Evolutionary conservation across 1,284 basidiomycete genomes (phyloP), one percentile per base, ranked within the genome.

Genomic region (Erythrobasidium hasegawianum): DNA sequence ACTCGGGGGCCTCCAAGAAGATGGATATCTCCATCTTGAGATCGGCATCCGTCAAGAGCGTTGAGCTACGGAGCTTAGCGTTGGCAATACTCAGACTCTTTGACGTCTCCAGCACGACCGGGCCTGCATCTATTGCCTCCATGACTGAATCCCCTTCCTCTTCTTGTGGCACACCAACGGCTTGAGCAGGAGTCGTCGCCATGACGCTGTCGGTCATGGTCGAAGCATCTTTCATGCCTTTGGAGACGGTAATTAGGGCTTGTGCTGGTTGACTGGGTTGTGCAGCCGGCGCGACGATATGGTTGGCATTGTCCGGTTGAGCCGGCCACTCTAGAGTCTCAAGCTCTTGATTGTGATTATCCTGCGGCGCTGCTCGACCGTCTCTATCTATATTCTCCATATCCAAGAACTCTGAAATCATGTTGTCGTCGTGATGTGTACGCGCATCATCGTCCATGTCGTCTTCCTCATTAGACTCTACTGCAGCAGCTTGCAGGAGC

Each of bases 1-100:
- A 65, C 27, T 22, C 62, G n/a, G 62, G 56, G 4, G n/a, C 39
- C 29, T 65, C 62, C 18, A 65, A 26, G 47, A 58, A 65, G 13
- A 58, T 26, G 14, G 39, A 18, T 22, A 65, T 24, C 11, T 65
- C 62, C 24, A 49, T 41, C 20, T 55, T 41, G 11, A 38, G 57
- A 2, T 56, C 53, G 20, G 57, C 62, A 13, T 45, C 45, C 4
- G 55, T 39, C 10, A 65, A 18, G 16, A 65, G 45, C 11, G 26
- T 49, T 22, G 53, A 47, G 14, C 29, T 18, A 9, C 54, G 33
- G 16, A 57, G 33, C 27, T 56, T 57, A n/a, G 7, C 38, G 5
- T 11, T 24, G 8, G 61, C 61, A 2, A 47, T 8, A 16, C 26
- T n/a, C 22, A 43, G 53, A 7, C 52, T 45, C 2, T 24, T 33